A percentile compares a stretch with the other conserved stretches of the same genome.
These are phyloP conservation scores for Micromonas commoda DNA, from an alignment of 139 green algal genomes.

Conservation along the genomic window DNA sequence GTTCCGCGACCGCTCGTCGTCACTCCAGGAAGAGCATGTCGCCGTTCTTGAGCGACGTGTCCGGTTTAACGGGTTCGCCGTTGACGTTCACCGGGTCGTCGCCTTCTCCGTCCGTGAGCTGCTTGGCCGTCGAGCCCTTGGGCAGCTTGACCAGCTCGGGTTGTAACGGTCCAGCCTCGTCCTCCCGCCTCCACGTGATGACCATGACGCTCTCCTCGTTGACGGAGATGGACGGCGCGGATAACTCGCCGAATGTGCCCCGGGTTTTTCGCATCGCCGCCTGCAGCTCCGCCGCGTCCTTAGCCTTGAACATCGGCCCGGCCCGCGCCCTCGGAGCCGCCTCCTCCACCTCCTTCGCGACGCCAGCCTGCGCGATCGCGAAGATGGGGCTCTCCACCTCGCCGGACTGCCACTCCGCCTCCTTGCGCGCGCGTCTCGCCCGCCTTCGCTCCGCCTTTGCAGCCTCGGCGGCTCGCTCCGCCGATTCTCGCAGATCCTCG, in stretches of 20 bases:
- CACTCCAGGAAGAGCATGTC: slow-evolving; percentile 75
- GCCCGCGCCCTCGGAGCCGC: neutral
- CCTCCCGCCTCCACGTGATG: neutral
- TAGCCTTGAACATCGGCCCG: neutral
- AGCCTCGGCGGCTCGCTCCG: neutral
- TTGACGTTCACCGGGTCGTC: slow-evolving; percentile 71
- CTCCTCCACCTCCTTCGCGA: neutral
- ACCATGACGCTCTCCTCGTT: neutral
- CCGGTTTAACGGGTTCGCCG: slow-evolving; percentile 63
- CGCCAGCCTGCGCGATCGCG: neutral
- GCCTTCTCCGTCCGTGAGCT: neutral
- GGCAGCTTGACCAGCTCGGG: neutral
- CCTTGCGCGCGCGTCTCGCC: neutral
- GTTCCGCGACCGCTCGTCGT: no score
- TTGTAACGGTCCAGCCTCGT: neutral
- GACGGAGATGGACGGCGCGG: neutral
- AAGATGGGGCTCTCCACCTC: neutral
- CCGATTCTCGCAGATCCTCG: neutral
- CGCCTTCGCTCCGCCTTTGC: no score
- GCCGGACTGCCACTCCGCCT: neutral
- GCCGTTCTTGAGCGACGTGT: slow-evolving; percentile 64
- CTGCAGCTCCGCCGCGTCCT: neutral
- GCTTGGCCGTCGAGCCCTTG: neutral
- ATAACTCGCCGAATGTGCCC: neutral
- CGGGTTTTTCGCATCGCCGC: neutral